These are phyloP conservation scores for Talaromyces albobiverticillius DNA, from an alignment of 2,329 filamentous ascomycete genomes.

Conservation along the genomic window DNA sequence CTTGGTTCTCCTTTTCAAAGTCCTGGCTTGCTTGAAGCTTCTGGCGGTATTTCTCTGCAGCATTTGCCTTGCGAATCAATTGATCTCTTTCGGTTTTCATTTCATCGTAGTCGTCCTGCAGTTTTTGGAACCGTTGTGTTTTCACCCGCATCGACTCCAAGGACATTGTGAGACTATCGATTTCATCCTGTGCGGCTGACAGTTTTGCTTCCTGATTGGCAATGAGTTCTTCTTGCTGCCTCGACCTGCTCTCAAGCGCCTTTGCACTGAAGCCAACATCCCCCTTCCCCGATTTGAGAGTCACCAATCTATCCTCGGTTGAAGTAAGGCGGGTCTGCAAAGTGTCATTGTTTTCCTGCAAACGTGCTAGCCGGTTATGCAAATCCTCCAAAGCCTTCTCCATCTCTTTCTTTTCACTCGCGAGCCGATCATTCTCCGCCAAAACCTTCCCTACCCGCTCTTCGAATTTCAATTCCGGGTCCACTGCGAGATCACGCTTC, in stretches of 20 bases:
- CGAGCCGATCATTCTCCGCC: conserved; percentile 58
- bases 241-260: conserved; percentile 49
- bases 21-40: conserved; percentile 49
- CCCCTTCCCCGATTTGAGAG: conserved; percentile 47
- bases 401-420: conserved; percentile 50
- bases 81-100: conserved; percentile 48
- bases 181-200: conserved; percentile 49
- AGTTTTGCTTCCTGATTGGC: conserved; percentile 66
- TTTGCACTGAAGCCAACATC: conserved; percentile 47
- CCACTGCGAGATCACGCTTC: conserved; percentile 36
- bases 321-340: conserved; percentile 44
- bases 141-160: conserved; percentile 45
- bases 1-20: conserved; percentile 48
- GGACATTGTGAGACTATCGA: conserved; percentile 43
- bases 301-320: conserved; percentile 52
- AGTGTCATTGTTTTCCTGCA: conserved; percentile 50
- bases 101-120: conserved; percentile 50
- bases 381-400: conserved; percentile 51
- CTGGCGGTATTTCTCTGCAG: conserved; percentile 49
- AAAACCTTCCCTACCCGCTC: conserved; percentile 48
- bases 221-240: conserved; percentile 68
- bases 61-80: conserved; percentile 46
- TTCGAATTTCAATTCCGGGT: conserved; percentile 47
- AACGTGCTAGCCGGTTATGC: conserved; percentile 58
- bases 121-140: conserved; percentile 43